These are phyloP conservation scores for Candida sanyaensis DNA, from an alignment of 1,139 yeast genomes.

Conservation along the genomic window DNA sequence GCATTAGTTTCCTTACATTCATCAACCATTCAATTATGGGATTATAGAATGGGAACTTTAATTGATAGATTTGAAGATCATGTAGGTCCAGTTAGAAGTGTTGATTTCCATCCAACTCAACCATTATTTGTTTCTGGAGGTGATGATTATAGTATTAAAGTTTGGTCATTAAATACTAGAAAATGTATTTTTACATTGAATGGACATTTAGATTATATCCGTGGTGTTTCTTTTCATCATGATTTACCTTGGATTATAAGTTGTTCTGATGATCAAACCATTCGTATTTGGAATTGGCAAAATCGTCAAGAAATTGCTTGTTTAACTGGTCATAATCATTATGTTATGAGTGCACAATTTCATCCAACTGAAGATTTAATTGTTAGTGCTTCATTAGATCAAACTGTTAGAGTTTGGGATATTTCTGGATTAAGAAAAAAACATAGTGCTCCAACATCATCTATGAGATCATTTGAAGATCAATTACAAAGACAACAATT, in stretches of 20 bases:
- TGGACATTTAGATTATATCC: constrained; percentile 93
- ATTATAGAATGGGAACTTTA: constrained; percentile 97
- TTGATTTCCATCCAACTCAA: constrained; percentile 96
- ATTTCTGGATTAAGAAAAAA: constrained; percentile 93
- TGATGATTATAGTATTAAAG: constrained; percentile 93
- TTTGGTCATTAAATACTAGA: constrained; percentile 92
- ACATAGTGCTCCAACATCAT: constrained; percentile 79
- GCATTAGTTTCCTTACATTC: constrained; percentile 91
- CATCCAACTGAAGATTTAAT: constrained; percentile 94
- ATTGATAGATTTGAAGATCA: constrained; percentile 97
- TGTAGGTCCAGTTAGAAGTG: constrained; percentile 96
- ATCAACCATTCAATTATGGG: constrained; percentile 97
- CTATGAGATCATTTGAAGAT: constrained; percentile 67
- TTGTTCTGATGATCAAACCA: constrained; percentile 97
- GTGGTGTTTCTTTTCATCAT: constrained; percentile 93
- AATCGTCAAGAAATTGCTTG: constrained; percentile 97
- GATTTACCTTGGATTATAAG: constrained; percentile 98
- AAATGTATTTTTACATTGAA: constrained; percentile 88
- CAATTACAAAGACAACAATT: constrained; percentile 72
- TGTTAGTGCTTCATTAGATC: constrained; percentile 95
- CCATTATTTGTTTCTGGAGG: constrained; percentile 97
- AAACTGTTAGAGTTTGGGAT: constrained; percentile 99
- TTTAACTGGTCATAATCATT: constrained; percentile 96
- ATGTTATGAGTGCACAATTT: constrained; percentile 97
- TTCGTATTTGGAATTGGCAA: constrained; percentile 99